A percentile compares a stretch with the other conserved stretches of the same genome.
Conservation (phyloP, 768 basidiomycete species). For the Postia placenta region DNA sequence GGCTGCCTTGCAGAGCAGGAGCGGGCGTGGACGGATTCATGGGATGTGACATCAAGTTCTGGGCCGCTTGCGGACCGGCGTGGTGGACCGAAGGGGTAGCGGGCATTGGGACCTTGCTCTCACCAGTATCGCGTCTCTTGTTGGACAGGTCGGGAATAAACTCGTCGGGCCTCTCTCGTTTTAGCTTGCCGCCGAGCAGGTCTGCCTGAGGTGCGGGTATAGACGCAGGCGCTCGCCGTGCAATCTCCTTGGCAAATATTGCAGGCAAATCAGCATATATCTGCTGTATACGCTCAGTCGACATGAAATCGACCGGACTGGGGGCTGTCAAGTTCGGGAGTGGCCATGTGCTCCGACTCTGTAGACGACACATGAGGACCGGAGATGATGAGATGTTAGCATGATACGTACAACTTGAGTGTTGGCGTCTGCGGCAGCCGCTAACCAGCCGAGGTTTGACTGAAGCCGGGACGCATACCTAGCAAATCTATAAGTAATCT, state of each 20-base stretch:
- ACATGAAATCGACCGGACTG: conserved; percentile 41
- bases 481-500: background rate
- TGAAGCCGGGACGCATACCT: conserved; percentile 62
- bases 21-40: background rate
- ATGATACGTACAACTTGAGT: conserved; percentile 36
- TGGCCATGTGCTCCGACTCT: conserved; percentile 24
- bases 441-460: conserved; percentile 66
- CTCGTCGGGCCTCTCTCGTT: conserved; percentile 61
- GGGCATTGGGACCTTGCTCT: conserved; percentile 37
- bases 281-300: conserved; percentile 57
- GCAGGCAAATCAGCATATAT: conserved; percentile 56
- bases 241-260: conserved; percentile 48
- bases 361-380: background rate
- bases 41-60: background rate
- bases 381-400: background rate
- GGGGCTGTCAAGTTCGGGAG: conserved; percentile 57
- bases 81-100: conserved; percentile 24
- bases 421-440: conserved; percentile 56
- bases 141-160: conserved; percentile 31
- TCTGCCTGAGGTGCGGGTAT: conserved; percentile 14
- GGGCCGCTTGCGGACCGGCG: conserved; percentile 1
- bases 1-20: conserved; percentile 3
- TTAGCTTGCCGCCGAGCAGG: conserved; percentile 30
- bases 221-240: conserved; percentile 21
- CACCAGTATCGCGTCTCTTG: conserved; percentile 70